Percentiles rank a stretch among this genome's conserved stretches.
phyloP scores from a whole-genome alignment of 768 basidiomycete species.

The Lyophyllum shimeji region DNA sequence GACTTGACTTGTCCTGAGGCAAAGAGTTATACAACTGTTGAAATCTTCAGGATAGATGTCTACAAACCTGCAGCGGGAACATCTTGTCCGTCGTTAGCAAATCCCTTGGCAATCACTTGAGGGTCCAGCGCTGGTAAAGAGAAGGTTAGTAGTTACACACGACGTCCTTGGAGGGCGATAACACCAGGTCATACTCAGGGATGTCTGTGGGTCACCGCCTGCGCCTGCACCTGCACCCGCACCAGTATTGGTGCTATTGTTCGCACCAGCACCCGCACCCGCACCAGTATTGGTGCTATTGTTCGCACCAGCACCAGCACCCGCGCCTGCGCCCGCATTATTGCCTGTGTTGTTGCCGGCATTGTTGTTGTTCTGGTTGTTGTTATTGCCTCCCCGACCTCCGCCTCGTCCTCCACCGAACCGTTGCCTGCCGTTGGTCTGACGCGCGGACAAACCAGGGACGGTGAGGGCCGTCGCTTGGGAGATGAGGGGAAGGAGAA shows the following conservation, averaged over 20 bases:
- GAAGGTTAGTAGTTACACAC: background rate
- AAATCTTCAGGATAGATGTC: background rate
- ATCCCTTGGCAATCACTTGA: constrained; percentile 45
- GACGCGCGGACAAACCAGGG: constrained; percentile 26
- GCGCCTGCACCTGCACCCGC: background rate
- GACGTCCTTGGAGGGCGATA: background rate
- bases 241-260: background rate
- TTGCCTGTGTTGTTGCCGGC: constrained; percentile 6
- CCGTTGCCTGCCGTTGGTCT: constrained; percentile 19
- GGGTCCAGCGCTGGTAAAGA: constrained; percentile 48
- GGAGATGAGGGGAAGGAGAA: constrained; percentile 40
- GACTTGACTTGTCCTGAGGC: constrained; percentile 46
- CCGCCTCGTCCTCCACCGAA: too few species aligned
- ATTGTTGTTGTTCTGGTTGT: constrained; percentile 10
- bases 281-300: background rate
- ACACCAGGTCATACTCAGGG: constrained; percentile 30
- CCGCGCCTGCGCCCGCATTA: background rate
- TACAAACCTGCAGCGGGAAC: constrained; percentile 34
- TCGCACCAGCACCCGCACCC: background rate
- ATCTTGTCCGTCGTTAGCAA: constrained; percentile 49
- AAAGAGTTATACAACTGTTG: background rate
- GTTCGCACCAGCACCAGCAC: background rate
- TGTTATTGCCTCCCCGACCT: constrained; percentile 15
- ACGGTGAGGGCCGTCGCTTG: constrained; percentile 27
- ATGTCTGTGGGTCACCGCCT: constrained; percentile 42